phyloP scores from a whole-genome alignment of 176 grass and related monocot genomes.

The Ananas comosus region DNA sequence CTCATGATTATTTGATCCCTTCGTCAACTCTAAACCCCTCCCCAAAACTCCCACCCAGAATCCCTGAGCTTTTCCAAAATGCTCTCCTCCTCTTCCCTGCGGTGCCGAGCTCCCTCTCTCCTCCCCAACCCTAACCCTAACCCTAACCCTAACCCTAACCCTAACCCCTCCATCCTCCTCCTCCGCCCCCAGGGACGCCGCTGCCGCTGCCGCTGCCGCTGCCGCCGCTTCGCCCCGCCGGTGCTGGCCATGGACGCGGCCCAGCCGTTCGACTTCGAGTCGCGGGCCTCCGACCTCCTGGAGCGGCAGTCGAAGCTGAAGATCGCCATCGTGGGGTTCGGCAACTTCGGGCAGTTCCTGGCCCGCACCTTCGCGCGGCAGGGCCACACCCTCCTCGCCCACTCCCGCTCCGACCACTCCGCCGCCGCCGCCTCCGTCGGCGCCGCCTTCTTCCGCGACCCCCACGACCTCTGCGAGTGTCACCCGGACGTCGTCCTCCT shows the following conservation, averaged over 20 bases:
- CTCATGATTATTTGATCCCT: too few species aligned
- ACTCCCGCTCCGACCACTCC: slow-evolving; percentile 74
- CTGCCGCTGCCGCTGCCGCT: too few species aligned
- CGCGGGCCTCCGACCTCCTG: slow-evolving; percentile 2
- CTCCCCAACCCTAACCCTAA: not conserved
- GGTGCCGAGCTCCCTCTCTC: not conserved
- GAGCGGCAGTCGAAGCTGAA: slow-evolving; percentile 29
- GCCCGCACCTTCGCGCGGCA: slow-evolving; percentile 37
- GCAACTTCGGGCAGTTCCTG: slow-evolving; percentile 77
- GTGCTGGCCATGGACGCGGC: slow-evolving; percentile 19
- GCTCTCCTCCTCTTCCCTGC: not conserved
- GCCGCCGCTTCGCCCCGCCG: not conserved
- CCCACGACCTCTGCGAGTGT: slow-evolving; percentile 73
- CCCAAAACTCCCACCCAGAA: not conserved
- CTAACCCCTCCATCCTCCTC: not conserved
- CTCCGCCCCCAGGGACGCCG: not conserved
- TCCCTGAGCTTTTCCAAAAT: not conserved
- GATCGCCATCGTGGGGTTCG: slow-evolving; percentile 77
- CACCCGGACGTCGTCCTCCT: slow-evolving; percentile 77
- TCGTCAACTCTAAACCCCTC: too few species aligned
- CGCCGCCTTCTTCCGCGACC: slow-evolving; percentile 48
- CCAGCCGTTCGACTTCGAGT: slow-evolving; percentile 39
- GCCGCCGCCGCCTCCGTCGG: slow-evolving; percentile 34
- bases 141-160: not conserved
- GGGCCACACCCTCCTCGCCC: slow-evolving; percentile 61